Conservation (phyloP, 1,139 yeast genomes). For the Debaryomycetaceae sp. region DNA sequence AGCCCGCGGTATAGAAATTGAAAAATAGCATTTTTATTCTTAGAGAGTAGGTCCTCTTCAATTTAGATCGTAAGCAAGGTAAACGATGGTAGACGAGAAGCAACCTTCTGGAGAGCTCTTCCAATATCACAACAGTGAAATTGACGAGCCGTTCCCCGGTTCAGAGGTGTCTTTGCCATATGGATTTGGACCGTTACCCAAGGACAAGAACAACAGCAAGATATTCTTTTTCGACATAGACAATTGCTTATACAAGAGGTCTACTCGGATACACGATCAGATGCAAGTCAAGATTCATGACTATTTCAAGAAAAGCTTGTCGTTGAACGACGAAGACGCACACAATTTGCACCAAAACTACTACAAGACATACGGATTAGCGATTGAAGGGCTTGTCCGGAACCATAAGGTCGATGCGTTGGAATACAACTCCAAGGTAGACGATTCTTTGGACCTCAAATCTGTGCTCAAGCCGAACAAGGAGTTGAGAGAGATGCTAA, state of each 20-base stretch:
- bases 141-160: slow-evolving; percentile 24
- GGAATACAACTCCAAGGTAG: slow-evolving; percentile 84
- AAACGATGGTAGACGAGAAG: neutral
- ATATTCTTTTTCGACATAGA: slow-evolving; percentile 91
- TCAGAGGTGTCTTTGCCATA: slow-evolving; percentile 36
- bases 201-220: slow-evolving; percentile 24
- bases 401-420: slow-evolving; percentile 82
- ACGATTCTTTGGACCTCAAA: slow-evolving; percentile 86
- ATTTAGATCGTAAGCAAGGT: too few relatives aligned
- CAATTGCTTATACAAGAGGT: slow-evolving; percentile 77
- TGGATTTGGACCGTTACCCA: slow-evolving; percentile 47
- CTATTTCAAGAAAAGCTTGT: slow-evolving; percentile 65
- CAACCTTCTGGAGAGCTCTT: slow-evolving; percentile 4
- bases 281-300: slow-evolving; percentile 85
- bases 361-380: slow-evolving; percentile 85
- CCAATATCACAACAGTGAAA: slow-evolving; percentile 22
- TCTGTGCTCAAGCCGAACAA: slow-evolving; percentile 62
- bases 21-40: neutral
- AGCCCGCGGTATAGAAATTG: neutral
- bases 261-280: slow-evolving; percentile 73
- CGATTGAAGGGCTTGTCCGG: slow-evolving; percentile 86
- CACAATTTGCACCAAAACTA: slow-evolving; percentile 65
- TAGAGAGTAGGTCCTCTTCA: neutral
- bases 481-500: slow-evolving; percentile 48
- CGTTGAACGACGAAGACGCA: slow-evolving; percentile 73